Evolutionary conservation across 768 basidiomycete genomes (phyloP).

Genomic region (Hypholoma sublateritium): DNA sequence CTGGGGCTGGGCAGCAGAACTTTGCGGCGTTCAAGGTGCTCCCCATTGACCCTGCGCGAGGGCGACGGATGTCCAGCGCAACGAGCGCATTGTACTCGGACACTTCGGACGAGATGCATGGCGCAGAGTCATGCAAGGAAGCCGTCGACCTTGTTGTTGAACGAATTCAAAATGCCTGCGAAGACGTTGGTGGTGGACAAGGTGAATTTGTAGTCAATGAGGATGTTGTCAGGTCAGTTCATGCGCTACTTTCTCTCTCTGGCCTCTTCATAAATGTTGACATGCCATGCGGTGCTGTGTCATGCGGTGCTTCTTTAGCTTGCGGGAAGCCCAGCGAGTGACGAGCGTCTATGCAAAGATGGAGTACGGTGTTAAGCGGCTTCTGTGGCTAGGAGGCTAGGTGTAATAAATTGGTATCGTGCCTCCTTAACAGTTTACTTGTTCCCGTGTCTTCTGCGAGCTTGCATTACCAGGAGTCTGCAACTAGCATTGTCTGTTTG

Average conservation of each 20-base stretch:
- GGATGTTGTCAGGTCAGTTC: slow-evolving; percentile 78
- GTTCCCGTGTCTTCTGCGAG: background rate
- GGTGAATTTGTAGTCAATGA: slow-evolving; percentile 56
- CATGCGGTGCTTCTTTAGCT: slow-evolving; percentile 35
- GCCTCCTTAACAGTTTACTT: background rate
- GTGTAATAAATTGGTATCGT: background rate
- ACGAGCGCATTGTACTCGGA: slow-evolving; percentile 47
- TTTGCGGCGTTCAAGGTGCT: slow-evolving; percentile 82
- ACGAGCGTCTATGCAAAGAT: slow-evolving; percentile 89
- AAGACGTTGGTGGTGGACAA: slow-evolving; percentile 51
- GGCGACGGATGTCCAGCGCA: slow-evolving; percentile 45
- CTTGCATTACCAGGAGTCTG: too few species aligned
- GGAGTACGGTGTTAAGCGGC: slow-evolving; percentile 89
- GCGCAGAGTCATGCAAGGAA: slow-evolving; percentile 71
- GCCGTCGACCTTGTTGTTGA: slow-evolving; percentile 76
- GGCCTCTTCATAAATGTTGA: too few species aligned
- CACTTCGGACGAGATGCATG: slow-evolving; percentile 58
- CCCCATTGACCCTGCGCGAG: slow-evolving; percentile 64
- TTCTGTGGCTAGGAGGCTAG: slow-evolving; percentile 83
- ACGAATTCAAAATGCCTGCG: slow-evolving; percentile 65
- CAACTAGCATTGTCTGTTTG: too few species aligned
- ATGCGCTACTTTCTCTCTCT: background rate
- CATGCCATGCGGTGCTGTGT: too few species aligned
- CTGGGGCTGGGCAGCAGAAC: slow-evolving; percentile 33
- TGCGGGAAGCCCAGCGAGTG: slow-evolving; percentile 80